A percentile compares a stretch with the other conserved stretches of the same genome.
These are phyloP conservation scores for Stenocarpella maydis DNA, from an alignment of 2,329 filamentous ascomycete species.

Conservation along the genomic window DNA sequence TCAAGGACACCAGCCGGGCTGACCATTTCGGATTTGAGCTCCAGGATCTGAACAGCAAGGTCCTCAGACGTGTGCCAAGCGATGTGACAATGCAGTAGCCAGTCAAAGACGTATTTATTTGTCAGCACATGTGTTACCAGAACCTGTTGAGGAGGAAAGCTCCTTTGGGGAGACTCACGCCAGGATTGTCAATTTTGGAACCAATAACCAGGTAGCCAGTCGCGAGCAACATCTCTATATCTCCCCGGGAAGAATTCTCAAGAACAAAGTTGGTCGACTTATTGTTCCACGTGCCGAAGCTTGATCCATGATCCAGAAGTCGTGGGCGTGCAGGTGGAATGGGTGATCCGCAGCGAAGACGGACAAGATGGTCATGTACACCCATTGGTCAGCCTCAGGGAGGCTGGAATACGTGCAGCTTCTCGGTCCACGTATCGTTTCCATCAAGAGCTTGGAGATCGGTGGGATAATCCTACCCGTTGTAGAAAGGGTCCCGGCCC, in stretches of 20 bases:
- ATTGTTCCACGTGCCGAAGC: background rate
- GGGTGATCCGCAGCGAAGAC: slow-evolving; percentile 47
- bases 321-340: slow-evolving; percentile 52
- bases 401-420: slow-evolving; percentile 44
- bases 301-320: background rate
- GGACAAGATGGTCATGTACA: slow-evolving; percentile 45
- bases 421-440: slow-evolving; percentile 39
- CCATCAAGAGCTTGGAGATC: slow-evolving; percentile 43
- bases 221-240: slow-evolving; percentile 17
- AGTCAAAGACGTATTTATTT: background rate
- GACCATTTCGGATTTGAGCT: slow-evolving; percentile 35
- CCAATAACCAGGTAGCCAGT: slow-evolving; percentile 17
- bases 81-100: slow-evolving; percentile 42
- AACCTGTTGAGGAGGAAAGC: no score
- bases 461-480: slow-evolving; percentile 58
- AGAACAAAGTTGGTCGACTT: background rate
- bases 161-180: background rate
- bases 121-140: background rate
- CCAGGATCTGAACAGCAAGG: slow-evolving; percentile 47
- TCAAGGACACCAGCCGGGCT: slow-evolving; percentile 10
- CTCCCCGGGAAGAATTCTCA: slow-evolving; percentile 2
- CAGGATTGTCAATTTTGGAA: slow-evolving; percentile 20
- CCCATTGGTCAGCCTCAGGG: slow-evolving; percentile 43
- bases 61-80: slow-evolving; percentile 47
- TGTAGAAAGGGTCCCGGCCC: slow-evolving; percentile 54